Base-by-base conservation (phyloP, 495 filamentous ascomycete genomes). In the Penicillium odoratum region DNA sequence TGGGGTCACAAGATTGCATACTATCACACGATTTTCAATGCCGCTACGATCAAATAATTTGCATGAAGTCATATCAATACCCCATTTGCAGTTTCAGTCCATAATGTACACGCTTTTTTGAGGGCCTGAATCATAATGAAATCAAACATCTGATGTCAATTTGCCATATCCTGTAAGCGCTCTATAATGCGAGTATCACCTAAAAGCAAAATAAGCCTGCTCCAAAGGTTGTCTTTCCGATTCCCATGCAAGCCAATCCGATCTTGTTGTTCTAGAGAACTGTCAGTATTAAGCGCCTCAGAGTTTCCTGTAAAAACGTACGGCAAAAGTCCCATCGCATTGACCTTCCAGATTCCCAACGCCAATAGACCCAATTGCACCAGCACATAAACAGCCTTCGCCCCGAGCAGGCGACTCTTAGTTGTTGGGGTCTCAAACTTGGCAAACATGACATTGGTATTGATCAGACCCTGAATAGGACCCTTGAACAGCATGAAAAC, bases 401-500 rank as follows among this genome's bases (percentile, higher is more conserved):
- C 92, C 45, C 83, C 79, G 53, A 92, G 67, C 55, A 99, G 76
- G 59, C 88, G 84, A 8, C 67, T 67, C 65, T 81, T 80, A 46
- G 88, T 95, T n/a, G 81, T 84, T 30, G 92, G 87, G 31, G 90
- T 92, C 72, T 97, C 92, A 74, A 95, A 95, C 53, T 88, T 85
- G 62, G 88, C 80, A 69, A 99, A 99, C 16, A 87, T 88, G 59
- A 83, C 79, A 65, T 91, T 89, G 47, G 92, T 90, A 48, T 74
- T 80, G 45, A 96, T 69, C 45, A 99, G 77, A 46, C 92, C 94
- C 74, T 90, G 84, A 54, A 98, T 84, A 13, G 94, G 94, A 59
- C 88, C 93, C 79, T 97, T 97, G 83, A 99, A 99, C 45, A 96
- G 84, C 90, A 97, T 97, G 63, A 90, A 92, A 7, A 97, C 92